Conservation (phyloP, 768 basidiomycete genomes). For the Boletus subcaerulescens region DNA sequence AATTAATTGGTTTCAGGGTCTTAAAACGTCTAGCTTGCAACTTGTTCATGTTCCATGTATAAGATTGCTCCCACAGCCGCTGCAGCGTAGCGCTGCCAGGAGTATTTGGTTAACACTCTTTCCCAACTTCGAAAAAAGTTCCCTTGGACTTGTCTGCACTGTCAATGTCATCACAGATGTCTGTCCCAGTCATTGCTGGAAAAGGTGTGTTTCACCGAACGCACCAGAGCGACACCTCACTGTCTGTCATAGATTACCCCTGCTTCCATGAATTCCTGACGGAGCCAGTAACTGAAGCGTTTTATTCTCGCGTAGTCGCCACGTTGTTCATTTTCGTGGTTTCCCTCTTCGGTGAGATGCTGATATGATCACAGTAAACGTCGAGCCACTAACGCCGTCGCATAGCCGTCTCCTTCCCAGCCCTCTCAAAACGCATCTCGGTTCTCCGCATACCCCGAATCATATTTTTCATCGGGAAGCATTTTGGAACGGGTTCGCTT, state of each 20-base stretch:
- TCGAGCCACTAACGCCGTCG: neutral
- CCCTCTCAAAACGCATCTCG: slow-evolving; percentile 52
- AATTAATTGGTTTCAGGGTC: neutral
- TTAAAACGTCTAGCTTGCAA: neutral
- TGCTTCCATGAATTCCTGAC: neutral
- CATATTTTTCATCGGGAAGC: slow-evolving; percentile 82
- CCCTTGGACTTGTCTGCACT: too few relatives aligned
- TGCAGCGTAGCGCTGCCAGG: neutral
- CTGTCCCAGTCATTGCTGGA: neutral
- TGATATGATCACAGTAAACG: neutral
- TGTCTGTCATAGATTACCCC: neutral
- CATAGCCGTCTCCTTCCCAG: slow-evolving; percentile 70
- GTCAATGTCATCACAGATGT: neutral
- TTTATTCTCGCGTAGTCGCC: slow-evolving; percentile 10
- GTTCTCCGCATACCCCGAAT: slow-evolving; percentile 61
- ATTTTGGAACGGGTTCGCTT: slow-evolving; percentile 69
- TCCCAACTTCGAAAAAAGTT: neutral
- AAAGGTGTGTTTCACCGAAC: neutral
- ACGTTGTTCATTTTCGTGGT: slow-evolving; percentile 49
- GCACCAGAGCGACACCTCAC: neutral
- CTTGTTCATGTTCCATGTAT: neutral
- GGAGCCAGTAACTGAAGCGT: neutral
- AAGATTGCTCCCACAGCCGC: neutral
- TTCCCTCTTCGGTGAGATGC: slow-evolving; percentile 61
- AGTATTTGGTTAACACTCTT: neutral